Base-by-base conservation (phyloP, 2,329 filamentous ascomycete species). In the Fusarium stilboides region DNA sequence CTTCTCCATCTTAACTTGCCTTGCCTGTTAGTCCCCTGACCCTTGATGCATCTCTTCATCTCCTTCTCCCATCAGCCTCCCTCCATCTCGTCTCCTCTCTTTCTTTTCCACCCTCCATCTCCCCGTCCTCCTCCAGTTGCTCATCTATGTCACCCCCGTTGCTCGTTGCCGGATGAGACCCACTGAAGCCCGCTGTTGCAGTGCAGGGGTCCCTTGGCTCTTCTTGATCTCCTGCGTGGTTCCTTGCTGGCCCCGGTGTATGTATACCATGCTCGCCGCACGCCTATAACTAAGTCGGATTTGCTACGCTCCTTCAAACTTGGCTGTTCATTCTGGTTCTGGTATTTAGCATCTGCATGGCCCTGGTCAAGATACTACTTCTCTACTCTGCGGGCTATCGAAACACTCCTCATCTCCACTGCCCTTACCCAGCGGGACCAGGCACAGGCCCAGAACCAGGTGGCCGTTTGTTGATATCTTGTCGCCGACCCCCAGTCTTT, bases 181-280 rank as follows among this genome's bases (percentile, higher is more conserved):
- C 70, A 74, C 72, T 68, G 62, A 68, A 69, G 64, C 61, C 72
- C 68, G 69, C 65, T 65, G 61, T 65, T 65, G 61, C 58, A 68
- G 68, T 52, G 50, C 64, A 74, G 61, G 65, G 53, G 53, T 52
- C 64, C 72, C 72, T 68, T 69, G 71, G 42, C 54, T 60, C 54
- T 52, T 57, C 53, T 65, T 73, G 70, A 72, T 72, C 67, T 74
- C 66, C 71, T 74, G 58, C 67, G 62, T 73, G 59, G 64, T 70
- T 74, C 59, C 61, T 68, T 71, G 65, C 63, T 69, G 66, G 59
- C 65, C 62, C 69, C 62, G 57, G 68, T 34, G 63, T 65, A 58
- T 56, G 52, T 56, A 65, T 56, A 59, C 58, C 65, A 70, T 68
- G 57, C 64, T 69, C 69, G 61, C 61, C 51, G 50, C 65, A 73